Evolutionary conservation across 2,329 filamentous ascomycete genomes (phyloP).

Genomic region (Leptosphaerulina australis): DNA sequence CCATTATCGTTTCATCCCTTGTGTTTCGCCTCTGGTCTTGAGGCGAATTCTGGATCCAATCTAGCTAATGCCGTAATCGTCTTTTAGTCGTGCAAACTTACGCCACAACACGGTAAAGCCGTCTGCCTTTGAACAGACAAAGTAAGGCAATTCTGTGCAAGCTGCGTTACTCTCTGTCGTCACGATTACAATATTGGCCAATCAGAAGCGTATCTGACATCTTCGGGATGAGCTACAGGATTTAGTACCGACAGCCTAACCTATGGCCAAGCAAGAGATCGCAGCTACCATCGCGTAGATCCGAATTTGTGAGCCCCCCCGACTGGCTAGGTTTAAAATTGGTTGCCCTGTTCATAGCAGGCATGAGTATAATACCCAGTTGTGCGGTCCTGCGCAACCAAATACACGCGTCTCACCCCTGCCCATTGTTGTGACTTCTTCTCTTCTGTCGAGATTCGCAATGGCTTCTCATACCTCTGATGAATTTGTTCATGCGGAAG

Average conservation of each 20-base stretch:
- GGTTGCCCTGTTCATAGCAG: slow-evolving; percentile 7
- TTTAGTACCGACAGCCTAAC: slow-evolving; percentile 17
- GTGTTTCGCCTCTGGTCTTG: slow-evolving; percentile 5
- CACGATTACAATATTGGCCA: slow-evolving; percentile 10
- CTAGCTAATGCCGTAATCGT: slow-evolving; percentile 16
- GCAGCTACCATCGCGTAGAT: slow-evolving; percentile 20
- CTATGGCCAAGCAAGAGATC: slow-evolving; percentile 14
- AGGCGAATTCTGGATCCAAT: not conserved
- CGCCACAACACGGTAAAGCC: slow-evolving; percentile 16
- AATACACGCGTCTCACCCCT: slow-evolving; percentile 7
- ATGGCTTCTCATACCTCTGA: slow-evolving; percentile 8
- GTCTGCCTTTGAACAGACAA: slow-evolving; percentile 17
- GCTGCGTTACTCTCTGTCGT: slow-evolving; percentile 15
- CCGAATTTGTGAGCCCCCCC: slow-evolving; percentile 11
- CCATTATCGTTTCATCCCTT: slow-evolving; percentile 7
- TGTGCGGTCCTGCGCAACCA: slow-evolving; percentile 13
- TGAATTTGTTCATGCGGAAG: slow-evolving; percentile 12
- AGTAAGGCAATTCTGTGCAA: slow-evolving; percentile 5
- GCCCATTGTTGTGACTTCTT: slow-evolving; percentile 12
- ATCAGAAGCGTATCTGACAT: slow-evolving; percentile 13
- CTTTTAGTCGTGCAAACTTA: slow-evolving; percentile 11
- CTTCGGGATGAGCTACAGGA: slow-evolving; percentile 10
- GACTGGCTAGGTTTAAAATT: slow-evolving; percentile 6
- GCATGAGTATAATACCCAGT: slow-evolving; percentile 16
- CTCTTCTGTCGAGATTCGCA: slow-evolving; percentile 11